Conservation (phyloP, 2,329 filamentous ascomycete genomes). For the Monilinia aucupariae region DNA sequence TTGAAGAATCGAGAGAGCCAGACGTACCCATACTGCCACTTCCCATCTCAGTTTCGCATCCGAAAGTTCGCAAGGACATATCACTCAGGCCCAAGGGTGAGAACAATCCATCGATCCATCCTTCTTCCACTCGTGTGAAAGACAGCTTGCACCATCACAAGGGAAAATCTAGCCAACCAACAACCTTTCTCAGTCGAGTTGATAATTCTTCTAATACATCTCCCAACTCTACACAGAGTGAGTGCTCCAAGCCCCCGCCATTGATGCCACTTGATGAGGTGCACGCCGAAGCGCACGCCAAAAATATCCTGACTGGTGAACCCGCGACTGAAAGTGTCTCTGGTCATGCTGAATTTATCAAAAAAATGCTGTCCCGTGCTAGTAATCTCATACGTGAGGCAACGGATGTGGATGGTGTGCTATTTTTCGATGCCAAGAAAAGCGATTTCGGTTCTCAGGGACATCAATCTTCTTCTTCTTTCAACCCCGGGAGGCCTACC, state of each 20-base stretch:
- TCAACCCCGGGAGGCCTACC: background rate
- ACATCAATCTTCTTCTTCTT: background rate
- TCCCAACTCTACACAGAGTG: background rate
- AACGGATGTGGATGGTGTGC: constrained; percentile 28
- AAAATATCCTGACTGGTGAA: background rate
- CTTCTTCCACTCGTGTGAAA: background rate
- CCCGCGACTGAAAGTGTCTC: background rate
- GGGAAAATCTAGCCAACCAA: background rate
- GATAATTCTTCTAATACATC: background rate
- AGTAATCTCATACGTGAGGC: constrained; percentile 32
- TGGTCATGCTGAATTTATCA: constrained; percentile 19
- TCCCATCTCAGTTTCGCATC: background rate
- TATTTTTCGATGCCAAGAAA: constrained; percentile 29
- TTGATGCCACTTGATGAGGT: too few species aligned
- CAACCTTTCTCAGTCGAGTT: background rate
- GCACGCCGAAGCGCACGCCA: background rate
- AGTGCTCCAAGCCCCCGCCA: background rate
- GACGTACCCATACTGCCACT: background rate
- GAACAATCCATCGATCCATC: background rate
- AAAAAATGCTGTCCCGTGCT: constrained; percentile 28
- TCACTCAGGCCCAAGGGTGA: background rate
- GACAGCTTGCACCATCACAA: background rate
- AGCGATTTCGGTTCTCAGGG: constrained; percentile 7
- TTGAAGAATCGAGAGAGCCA: background rate
- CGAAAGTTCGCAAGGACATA: background rate